These are phyloP conservation scores for Pseudoperonospora humuli DNA, from an alignment of 352 stramenopile species.

Conservation along the genomic window DNA sequence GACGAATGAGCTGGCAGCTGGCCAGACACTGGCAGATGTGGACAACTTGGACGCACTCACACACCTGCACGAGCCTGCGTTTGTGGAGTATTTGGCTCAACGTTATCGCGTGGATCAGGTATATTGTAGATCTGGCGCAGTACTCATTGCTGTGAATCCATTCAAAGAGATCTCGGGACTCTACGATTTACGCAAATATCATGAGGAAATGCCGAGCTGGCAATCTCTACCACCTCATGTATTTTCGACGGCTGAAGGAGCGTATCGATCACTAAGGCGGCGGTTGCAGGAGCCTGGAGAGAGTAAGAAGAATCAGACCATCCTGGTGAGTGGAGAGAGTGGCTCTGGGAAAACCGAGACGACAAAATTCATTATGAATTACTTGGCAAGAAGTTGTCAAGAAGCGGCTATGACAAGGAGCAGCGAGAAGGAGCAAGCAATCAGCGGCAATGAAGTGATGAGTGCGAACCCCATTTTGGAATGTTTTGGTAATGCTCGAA, in stretches of 20 bases:
- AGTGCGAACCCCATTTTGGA: slow-evolving; percentile 82
- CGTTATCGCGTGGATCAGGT: slow-evolving; percentile 66
- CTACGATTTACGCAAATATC: slow-evolving; percentile 49
- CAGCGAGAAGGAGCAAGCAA: slow-evolving; percentile 18
- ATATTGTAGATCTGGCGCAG: slow-evolving; percentile 61
- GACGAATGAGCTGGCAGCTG: slow-evolving; percentile 32
- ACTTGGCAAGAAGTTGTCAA: slow-evolving; percentile 32
- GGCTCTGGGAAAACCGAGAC: slow-evolving; percentile 95
- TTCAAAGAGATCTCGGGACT: slow-evolving; percentile 64
- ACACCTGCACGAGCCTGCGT: slow-evolving; percentile 72
- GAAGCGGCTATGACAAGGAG: slow-evolving; percentile 1
- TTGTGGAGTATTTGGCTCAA: slow-evolving; percentile 73
- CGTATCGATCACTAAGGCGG: slow-evolving; percentile 50
- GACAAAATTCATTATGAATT: slow-evolving; percentile 88
- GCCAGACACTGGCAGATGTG: slow-evolving; percentile 40
- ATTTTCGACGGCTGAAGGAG: slow-evolving; percentile 70
- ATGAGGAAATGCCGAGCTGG: slow-evolving; percentile 19
- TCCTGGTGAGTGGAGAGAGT: slow-evolving; percentile 93
- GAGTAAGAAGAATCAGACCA: slow-evolving; percentile 83
- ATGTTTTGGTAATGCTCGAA: slow-evolving; percentile 78
- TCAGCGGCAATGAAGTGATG: slow-evolving; percentile 56
- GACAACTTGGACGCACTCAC: slow-evolving; percentile 68
- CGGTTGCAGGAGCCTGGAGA: slow-evolving; percentile 37
- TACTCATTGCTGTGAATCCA: slow-evolving; percentile 77
- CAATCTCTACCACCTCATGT: slow-evolving; percentile 58